Evolutionary conservation across 108 stramenopile genomes (phyloP).

Genomic region (Stephanodiscus minutulus): DNA sequence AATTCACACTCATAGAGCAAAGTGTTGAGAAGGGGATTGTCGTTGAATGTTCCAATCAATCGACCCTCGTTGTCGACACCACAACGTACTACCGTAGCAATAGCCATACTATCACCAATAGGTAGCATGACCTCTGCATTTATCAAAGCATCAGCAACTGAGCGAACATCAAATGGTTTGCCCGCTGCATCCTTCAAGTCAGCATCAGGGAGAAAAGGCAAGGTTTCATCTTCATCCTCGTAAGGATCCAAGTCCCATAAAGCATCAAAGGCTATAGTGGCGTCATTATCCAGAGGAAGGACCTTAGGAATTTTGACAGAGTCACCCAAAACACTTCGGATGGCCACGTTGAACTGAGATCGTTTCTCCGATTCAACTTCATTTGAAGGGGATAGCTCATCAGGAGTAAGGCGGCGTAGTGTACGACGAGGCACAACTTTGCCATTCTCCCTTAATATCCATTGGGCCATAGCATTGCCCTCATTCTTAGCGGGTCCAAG

Average conservation of each 20-base stretch:
- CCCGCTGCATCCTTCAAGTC: constrained; percentile 30
- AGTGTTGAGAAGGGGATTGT: constrained; percentile 19
- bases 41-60: constrained; percentile 31
- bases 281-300: too few relatives aligned
- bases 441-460: constrained; percentile 37
- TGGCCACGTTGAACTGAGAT: background rate
- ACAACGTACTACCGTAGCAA: constrained; percentile 35
- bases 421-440: constrained; percentile 20
- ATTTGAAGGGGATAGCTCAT: constrained; percentile 16
- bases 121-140: constrained; percentile 46
- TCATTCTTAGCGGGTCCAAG: constrained; percentile 42
- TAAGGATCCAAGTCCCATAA: constrained; percentile 7
- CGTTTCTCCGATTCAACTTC: background rate
- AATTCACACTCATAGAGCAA: constrained; percentile 16
- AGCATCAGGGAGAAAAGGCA: constrained; percentile 22
- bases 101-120: constrained; percentile 4
- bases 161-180: constrained; percentile 14
- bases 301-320: too few relatives aligned
- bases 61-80: constrained; percentile 30
- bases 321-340: background rate
- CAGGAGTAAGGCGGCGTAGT: constrained; percentile 15
- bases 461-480: constrained; percentile 51
- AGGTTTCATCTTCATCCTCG: constrained; percentile 26
- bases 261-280: too few relatives aligned
- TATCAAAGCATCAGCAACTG: constrained; percentile 37